Conservation (phyloP, 225 moss, liverwort and hornwort species). For the Sphagnum contortum region DNA sequence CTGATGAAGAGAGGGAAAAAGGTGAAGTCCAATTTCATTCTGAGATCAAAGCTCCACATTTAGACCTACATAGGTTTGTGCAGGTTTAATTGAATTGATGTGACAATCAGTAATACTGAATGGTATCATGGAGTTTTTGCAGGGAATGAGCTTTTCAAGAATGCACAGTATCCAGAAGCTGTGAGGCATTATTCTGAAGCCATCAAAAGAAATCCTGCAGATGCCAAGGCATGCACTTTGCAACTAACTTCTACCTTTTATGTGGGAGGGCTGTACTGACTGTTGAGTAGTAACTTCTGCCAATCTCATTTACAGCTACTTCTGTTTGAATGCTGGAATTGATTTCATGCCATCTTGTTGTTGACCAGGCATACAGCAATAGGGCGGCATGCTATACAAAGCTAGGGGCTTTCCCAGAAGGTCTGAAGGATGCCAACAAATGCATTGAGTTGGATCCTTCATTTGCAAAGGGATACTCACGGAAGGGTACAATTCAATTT, state of each 20-base stretch:
- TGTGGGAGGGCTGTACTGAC: too few species aligned
- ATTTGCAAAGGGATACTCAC: slow-evolving; percentile 90
- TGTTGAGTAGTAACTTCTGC: too few species aligned
- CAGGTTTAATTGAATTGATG: too few species aligned
- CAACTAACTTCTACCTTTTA: background rate
- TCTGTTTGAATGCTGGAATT: too few species aligned
- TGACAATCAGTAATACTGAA: too few species aligned
- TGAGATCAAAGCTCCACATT: too few species aligned
- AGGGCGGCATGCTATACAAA: slow-evolving; percentile 98
- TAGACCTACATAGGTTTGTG: too few species aligned
- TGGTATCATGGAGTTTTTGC: slow-evolving; percentile 1
- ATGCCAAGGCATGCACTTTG: slow-evolving; percentile 52
- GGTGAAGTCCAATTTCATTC: slow-evolving; percentile 15
- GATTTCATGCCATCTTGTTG: too few species aligned
- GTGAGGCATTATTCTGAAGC: slow-evolving; percentile 77
- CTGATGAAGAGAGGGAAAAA: slow-evolving; percentile 82
- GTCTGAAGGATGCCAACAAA: slow-evolving; percentile 92
- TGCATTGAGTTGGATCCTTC: slow-evolving; percentile 76
- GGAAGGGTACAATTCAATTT: slow-evolving; percentile 93
- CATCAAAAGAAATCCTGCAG: slow-evolving; percentile 77
- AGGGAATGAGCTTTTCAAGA: slow-evolving; percentile 91
- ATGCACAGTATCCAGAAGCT: slow-evolving; percentile 87
- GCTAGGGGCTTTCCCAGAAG: slow-evolving; percentile 90
- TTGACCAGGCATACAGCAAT: slow-evolving; percentile 74
- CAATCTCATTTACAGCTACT: too few species aligned